Conservation (phyloP, 177 flowering plant genomes). For the Vitis hybrid region DNA sequence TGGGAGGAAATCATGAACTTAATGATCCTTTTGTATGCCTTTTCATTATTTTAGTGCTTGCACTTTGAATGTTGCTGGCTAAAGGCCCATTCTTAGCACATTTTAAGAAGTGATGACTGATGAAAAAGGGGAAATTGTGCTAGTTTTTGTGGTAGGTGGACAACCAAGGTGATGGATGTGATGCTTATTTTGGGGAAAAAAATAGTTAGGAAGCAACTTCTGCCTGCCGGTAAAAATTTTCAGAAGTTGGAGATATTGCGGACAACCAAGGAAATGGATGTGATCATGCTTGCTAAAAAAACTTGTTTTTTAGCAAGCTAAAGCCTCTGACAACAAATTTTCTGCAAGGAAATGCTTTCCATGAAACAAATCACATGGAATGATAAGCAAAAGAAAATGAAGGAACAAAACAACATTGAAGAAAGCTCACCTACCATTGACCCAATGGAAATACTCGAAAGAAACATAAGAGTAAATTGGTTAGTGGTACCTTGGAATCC, state of each 20-base stretch:
- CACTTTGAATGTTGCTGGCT: neutral
- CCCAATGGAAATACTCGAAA: neutral
- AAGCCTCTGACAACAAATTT: neutral
- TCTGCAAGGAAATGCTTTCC: slow-evolving; percentile 1
- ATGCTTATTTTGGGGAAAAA: no score
- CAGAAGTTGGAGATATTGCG: neutral
- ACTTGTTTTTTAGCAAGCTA: neutral
- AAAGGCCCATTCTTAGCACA: neutral
- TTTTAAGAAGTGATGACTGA: neutral
- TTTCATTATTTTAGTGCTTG: neutral
- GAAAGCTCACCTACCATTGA: neutral
- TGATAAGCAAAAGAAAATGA: neutral
- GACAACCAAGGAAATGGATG: neutral
- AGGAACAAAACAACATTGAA: no score
- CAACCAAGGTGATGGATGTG: no score
- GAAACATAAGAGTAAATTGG: slow-evolving; percentile 1
- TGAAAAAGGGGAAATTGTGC: neutral
- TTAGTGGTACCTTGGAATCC: slow-evolving; percentile 55
- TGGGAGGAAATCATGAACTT: no score
- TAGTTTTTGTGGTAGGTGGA: no score
- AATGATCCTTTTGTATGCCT: neutral
- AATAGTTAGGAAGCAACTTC: no score
- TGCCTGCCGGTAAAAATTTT: neutral
- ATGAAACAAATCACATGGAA: neutral
- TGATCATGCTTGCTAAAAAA: no score